These are phyloP conservation scores for Fusarium floridanum DNA, from an alignment of 2,329 filamentous ascomycete genomes.

Conservation along the genomic window DNA sequence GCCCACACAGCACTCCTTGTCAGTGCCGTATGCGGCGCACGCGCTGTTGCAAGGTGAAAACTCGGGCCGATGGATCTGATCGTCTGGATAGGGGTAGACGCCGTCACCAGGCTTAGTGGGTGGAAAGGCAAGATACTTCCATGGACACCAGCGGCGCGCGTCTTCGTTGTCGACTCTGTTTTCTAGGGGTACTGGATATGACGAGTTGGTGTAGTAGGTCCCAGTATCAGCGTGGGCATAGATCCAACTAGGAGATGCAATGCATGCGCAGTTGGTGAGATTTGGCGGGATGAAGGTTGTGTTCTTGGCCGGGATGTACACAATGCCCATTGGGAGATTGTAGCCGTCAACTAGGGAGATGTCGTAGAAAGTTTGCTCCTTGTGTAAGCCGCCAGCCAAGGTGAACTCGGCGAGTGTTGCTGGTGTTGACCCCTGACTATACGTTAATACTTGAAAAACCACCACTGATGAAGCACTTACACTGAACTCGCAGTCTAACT, in stretches of 20 bases:
- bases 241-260: conserved; percentile 75
- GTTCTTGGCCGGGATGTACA: conserved; percentile 71
- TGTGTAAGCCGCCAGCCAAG: conserved; percentile 72
- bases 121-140: conserved; percentile 77
- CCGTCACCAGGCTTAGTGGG: conserved; percentile 80
- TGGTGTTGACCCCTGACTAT: conserved; percentile 75
- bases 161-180: conserved; percentile 66
- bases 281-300: conserved; percentile 78
- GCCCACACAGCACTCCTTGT: conserved; percentile 82
- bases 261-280: conserved; percentile 81
- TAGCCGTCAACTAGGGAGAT: conserved; percentile 89
- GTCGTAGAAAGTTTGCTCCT: conserved; percentile 81
- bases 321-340: conserved; percentile 78
- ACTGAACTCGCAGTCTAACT: conserved; percentile 76
- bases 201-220: conserved; percentile 71
- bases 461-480: conserved; percentile 60
- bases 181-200: conserved; percentile 78
- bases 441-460: conserved; percentile 10
- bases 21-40: conserved; percentile 76
- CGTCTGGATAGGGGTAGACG: conserved; percentile 84
- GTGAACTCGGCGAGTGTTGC: conserved; percentile 87
- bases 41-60: conserved; percentile 85
- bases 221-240: conserved; percentile 67
- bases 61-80: conserved; percentile 74
- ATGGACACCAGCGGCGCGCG: conserved; percentile 81